Percentiles rank a stretch among this genome's conserved stretches.
Conservation (phyloP, 768 basidiomycete genomes). For the Daedalea quercina region DNA sequence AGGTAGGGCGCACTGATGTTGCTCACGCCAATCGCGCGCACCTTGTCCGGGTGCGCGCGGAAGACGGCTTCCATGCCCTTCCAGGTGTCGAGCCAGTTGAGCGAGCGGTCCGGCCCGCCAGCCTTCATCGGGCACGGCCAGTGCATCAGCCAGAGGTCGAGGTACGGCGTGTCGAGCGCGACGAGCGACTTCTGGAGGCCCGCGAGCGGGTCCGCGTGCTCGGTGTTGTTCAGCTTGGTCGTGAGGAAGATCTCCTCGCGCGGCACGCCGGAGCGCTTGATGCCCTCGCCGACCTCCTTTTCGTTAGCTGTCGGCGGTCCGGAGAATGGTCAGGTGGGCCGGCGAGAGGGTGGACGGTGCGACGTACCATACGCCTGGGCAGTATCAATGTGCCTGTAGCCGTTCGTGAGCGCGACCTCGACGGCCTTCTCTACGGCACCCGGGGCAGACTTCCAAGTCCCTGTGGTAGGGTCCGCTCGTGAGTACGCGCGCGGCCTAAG, state of each 20-base stretch:
- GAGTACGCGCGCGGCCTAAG: no score
- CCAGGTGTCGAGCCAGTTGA: constrained; percentile 76
- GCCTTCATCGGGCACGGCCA: constrained; percentile 74
- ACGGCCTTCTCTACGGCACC: constrained; percentile 73
- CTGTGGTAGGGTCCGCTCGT: constrained; percentile 22
- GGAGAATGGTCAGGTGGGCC: not conserved
- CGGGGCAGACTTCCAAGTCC: constrained; percentile 75
- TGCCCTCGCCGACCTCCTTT: constrained; percentile 74
- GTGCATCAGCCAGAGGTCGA: constrained; percentile 82
- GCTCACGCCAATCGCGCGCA: constrained; percentile 76
- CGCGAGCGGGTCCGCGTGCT: constrained; percentile 51
- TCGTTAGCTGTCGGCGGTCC: constrained; percentile 44
- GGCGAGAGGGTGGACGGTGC: not conserved
- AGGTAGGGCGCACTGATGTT: constrained; percentile 67
- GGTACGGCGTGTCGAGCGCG: constrained; percentile 64
- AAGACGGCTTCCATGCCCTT: constrained; percentile 65
- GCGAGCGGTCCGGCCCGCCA: constrained; percentile 43
- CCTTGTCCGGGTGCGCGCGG: constrained; percentile 59
- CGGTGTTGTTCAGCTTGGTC: constrained; percentile 60
- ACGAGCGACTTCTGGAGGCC: constrained; percentile 67
- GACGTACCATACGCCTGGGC: constrained; percentile 51
- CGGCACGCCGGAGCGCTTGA: constrained; percentile 66
- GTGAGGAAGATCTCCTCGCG: constrained; percentile 77
- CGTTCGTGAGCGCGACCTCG: constrained; percentile 60
- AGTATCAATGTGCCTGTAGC: constrained; percentile 71